These are phyloP conservation scores for Yamadazyma oceani DNA, from an alignment of 1,139 yeast species.

Conservation along the genomic window DNA sequence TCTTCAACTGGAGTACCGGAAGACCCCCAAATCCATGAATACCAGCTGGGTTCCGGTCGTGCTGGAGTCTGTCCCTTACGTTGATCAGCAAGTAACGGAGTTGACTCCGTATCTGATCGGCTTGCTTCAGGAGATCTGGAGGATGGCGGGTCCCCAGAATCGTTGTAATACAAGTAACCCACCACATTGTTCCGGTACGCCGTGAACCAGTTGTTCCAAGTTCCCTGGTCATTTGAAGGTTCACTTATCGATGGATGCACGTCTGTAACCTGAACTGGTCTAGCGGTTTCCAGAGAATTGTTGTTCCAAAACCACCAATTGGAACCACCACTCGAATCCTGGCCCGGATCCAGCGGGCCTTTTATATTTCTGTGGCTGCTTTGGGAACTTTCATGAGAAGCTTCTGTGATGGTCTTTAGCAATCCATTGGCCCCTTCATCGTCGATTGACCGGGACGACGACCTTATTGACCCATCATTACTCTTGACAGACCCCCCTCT, in stretches of 20 bases:
- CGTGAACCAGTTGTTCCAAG: constrained; percentile 12
- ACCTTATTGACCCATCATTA: constrained; percentile 4
- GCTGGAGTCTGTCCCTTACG: too few species aligned
- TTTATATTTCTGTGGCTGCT: background rate
- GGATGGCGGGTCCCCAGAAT: background rate
- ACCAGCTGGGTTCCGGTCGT: constrained; percentile 18
- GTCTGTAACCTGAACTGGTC: constrained; percentile 4
- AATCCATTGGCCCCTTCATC: constrained; percentile 4
- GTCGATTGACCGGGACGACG: constrained; percentile 3
- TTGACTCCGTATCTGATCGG: constrained; percentile 1
- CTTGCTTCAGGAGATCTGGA: background rate
- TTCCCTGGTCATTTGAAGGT: background rate
- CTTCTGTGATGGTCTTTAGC: constrained; percentile 11
- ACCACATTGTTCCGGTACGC: constrained; percentile 8
- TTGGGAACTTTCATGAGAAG: constrained; percentile 10
- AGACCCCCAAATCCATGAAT: constrained; percentile 23
- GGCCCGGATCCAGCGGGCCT: too few species aligned
- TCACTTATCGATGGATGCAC: constrained; percentile 8
- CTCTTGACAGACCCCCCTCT: constrained; percentile 2
- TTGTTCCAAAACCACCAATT: constrained; percentile 12
- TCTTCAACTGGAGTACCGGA: constrained; percentile 13
- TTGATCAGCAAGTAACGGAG: constrained; percentile 4
- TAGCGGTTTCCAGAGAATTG: background rate
- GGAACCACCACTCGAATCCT: background rate
- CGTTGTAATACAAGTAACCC: constrained; percentile 10